phyloP scores from a whole-genome alignment of 139 green algal genomes.

The Trebouxia sp. region DNA sequence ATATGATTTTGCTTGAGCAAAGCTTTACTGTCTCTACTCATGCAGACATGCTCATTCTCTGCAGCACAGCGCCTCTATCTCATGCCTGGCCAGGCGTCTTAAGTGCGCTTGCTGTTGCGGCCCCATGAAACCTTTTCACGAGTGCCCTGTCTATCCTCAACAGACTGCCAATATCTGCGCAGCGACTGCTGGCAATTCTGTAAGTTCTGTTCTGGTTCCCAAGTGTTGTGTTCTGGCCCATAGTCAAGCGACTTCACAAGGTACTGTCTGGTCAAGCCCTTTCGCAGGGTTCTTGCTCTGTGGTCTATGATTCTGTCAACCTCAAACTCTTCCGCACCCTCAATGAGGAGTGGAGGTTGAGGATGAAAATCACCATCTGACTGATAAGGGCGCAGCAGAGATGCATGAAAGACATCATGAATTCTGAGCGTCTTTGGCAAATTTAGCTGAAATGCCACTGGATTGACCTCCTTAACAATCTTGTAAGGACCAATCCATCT shows the following conservation, averaged over 20 bases:
- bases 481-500: constrained; percentile 4
- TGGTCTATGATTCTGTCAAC: constrained; percentile 3
- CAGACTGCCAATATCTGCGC: too few relatives aligned
- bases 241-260: constrained; percentile 1
- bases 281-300: background rate
- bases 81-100: background rate
- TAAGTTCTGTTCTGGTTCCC: background rate
- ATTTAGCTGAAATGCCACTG: background rate
- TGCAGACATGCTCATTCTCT: too few relatives aligned
- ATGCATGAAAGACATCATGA: constrained; percentile 21
- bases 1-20: too few relatives aligned
- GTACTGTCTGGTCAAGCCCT: background rate
- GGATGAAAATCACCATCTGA: background rate
- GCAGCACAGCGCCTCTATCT: too few relatives aligned
- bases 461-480: background rate
- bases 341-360: background rate
- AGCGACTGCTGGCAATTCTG: too few relatives aligned
- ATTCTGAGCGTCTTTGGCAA: constrained; percentile 6
- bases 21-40: too few relatives aligned
- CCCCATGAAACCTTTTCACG: background rate
- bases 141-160: too few relatives aligned
- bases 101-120: background rate
- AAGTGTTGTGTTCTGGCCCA: background rate
- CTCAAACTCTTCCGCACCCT: constrained; percentile 9
- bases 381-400: background rate